These are phyloP conservation scores for Pseudophaeomoniella oleicola DNA, from an alignment of 2,329 filamentous ascomycete species.

Conservation along the genomic window DNA sequence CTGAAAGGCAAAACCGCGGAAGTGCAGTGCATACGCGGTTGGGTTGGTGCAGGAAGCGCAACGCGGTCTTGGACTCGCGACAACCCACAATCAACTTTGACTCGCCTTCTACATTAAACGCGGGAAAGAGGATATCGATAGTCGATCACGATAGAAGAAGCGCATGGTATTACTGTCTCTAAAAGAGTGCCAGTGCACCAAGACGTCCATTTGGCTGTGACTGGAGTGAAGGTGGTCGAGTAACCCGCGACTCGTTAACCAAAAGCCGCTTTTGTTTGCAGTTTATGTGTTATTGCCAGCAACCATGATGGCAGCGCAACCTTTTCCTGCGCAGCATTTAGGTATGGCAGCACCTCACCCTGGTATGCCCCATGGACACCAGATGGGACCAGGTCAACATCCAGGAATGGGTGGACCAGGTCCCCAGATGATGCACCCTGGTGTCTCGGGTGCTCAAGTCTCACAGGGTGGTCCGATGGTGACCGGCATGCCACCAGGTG, in stretches of 20 bases:
- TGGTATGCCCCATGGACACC: conserved; percentile 45
- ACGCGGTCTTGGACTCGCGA: background rate
- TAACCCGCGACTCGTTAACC: too few species aligned
- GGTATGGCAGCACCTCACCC: conserved; percentile 40
- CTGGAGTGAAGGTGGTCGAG: too few species aligned
- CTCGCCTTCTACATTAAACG: too few species aligned
- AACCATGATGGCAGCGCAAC: conserved; percentile 40
- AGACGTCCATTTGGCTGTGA: background rate
- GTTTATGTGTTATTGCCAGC: conserved; percentile 2
- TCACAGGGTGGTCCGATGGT: conserved; percentile 51
- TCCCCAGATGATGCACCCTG: conserved; percentile 41
- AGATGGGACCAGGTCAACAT: conserved; percentile 42
- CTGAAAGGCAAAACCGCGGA: background rate
- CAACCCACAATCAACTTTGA: too few species aligned
- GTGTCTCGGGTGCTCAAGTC: conserved; percentile 46
- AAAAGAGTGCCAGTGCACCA: background rate
- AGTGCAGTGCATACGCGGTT: background rate
- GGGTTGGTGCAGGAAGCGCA: background rate
- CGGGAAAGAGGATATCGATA: too few species aligned
- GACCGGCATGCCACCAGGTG: conserved; percentile 45
- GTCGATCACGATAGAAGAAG: too few species aligned
- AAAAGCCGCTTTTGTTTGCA: too few species aligned
- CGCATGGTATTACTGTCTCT: background rate
- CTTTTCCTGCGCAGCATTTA: conserved; percentile 43
- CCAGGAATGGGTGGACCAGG: conserved; percentile 36